Conservation (phyloP, 352 stramenopile genomes). For the Phytophthora cajani region DNA sequence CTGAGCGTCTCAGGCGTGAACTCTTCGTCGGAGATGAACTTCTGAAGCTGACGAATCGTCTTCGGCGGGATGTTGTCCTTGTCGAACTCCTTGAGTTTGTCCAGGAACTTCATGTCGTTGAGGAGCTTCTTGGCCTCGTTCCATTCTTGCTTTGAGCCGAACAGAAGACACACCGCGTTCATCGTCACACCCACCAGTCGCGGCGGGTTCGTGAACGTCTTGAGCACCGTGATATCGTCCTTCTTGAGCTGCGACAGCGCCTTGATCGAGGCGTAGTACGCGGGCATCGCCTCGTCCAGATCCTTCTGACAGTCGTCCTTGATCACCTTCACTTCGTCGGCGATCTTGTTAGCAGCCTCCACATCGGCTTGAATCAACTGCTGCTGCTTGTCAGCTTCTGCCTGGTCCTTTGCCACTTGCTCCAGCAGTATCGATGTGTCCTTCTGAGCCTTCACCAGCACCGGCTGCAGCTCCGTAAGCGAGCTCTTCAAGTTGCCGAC, state of each 20-base stretch:
- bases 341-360: conserved; percentile 91
- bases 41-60: conserved; percentile 89
- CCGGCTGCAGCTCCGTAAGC: conserved; percentile 92
- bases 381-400: conserved; percentile 91
- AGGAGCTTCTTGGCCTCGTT: conserved; percentile 92
- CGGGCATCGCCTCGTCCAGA: conserved; percentile 92
- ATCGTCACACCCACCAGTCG: conserved; percentile 90
- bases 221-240: conserved; percentile 92
- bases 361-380: conserved; percentile 92
- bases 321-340: conserved; percentile 92
- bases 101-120: conserved; percentile 93
- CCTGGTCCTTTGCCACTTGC: conserved; percentile 92
- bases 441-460: conserved; percentile 89
- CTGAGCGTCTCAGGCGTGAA: conserved; percentile 92
- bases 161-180: conserved; percentile 93
- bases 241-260: conserved; percentile 92
- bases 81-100: conserved; percentile 89
- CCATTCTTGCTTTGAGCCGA: conserved; percentile 91
- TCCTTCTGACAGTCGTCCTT: conserved; percentile 95
- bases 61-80: conserved; percentile 91
- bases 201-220: conserved; percentile 93
- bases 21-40: conserved; percentile 91
- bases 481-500: conserved; percentile 93
- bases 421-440: conserved; percentile 87
- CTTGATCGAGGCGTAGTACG: conserved; percentile 92